Percentiles rank a stretch among this genome's conserved stretches.
Conservation (phyloP, 2,329 filamentous ascomycete species). For the Colletotrichum simmondsii region DNA sequence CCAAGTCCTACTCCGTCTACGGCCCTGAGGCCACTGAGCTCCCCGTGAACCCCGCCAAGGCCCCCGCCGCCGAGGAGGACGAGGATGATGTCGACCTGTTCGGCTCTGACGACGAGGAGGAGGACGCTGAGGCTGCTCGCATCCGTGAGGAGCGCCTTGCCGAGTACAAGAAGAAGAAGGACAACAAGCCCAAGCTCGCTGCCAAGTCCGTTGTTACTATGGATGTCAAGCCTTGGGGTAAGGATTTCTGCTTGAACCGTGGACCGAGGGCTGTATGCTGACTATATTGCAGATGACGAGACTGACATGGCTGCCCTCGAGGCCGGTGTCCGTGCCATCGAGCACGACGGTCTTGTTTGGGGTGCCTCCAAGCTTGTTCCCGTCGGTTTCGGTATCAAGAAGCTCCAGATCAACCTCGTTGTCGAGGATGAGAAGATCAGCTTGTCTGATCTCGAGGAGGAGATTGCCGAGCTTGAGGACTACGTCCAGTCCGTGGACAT, state of each 20-base stretch:
- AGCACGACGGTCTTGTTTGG: slow-evolving; percentile 96
- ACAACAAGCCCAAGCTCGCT: slow-evolving; percentile 86
- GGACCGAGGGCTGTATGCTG: slow-evolving; percentile 26
- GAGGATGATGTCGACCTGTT: slow-evolving; percentile 94
- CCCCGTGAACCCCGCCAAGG: slow-evolving; percentile 87
- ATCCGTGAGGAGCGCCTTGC: slow-evolving; percentile 90
- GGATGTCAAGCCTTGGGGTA: slow-evolving; percentile 99
- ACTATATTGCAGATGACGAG: slow-evolving; percentile 77
- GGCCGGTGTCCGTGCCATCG: slow-evolving; percentile 81
- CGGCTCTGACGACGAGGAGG: slow-evolving; percentile 92
- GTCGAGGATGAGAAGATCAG: slow-evolving; percentile 98
- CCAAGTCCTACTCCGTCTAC: slow-evolving; percentile 89
- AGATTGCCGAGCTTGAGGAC: slow-evolving; percentile 88
- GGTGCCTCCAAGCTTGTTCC: slow-evolving; percentile 89
- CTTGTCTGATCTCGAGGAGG: slow-evolving; percentile 84
- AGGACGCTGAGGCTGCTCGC: slow-evolving; percentile 86
- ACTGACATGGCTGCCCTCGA: slow-evolving; percentile 90
- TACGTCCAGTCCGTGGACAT: slow-evolving; percentile 95
- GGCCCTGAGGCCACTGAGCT: slow-evolving; percentile 85
- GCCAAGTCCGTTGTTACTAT: slow-evolving; percentile 97
- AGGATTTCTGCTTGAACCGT: slow-evolving; percentile 48
- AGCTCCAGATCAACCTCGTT: slow-evolving; percentile 98
- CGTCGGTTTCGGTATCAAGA: slow-evolving; percentile 98
- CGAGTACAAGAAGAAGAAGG: slow-evolving; percentile 98
- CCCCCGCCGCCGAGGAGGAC: slow-evolving; percentile 75